Evolutionary conservation across 2,329 filamentous ascomycete genomes (phyloP).

Genomic region (Pestalotiopsis sp.): DNA sequence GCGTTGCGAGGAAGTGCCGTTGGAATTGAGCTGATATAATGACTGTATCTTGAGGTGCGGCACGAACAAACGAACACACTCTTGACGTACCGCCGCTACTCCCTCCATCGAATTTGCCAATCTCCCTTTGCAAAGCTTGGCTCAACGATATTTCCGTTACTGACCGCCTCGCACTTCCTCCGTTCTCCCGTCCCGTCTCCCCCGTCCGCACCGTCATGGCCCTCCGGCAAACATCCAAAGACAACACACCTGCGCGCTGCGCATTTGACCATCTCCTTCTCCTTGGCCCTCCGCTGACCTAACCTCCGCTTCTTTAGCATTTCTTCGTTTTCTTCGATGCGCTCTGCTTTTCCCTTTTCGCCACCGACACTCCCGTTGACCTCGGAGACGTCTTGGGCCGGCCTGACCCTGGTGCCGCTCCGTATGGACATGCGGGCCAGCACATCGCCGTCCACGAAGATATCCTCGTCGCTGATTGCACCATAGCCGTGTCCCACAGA

Average conservation of each 20-base stretch:
- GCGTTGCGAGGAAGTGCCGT: too few relatives aligned
- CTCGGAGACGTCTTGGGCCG: slow-evolving; percentile 43
- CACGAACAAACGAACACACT: too few relatives aligned
- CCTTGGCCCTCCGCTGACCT: slow-evolving; percentile 49
- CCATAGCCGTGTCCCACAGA: not conserved
- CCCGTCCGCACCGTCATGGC: not conserved
- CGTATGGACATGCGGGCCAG: slow-evolving; percentile 37
- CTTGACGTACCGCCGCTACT: slow-evolving; percentile 25
- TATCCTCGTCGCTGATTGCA: not conserved
- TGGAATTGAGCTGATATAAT: too few relatives aligned
- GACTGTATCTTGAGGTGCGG: too few relatives aligned
- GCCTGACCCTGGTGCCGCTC: slow-evolving; percentile 39
- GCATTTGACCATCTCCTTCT: slow-evolving; percentile 32
- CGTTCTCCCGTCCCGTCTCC: slow-evolving; percentile 21
- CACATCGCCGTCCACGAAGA: slow-evolving; percentile 19
- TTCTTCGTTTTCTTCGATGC: slow-evolving; percentile 53
- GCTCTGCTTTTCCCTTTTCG: slow-evolving; percentile 57
- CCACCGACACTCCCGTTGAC: slow-evolving; percentile 60
- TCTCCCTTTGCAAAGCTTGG: slow-evolving; percentile 64
- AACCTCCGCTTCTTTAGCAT: slow-evolving; percentile 51
- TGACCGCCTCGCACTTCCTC: slow-evolving; percentile 60
- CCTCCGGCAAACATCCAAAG: slow-evolving; percentile 48
- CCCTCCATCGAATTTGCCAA: slow-evolving; percentile 61
- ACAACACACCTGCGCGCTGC: slow-evolving; percentile 60
- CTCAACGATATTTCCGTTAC: slow-evolving; percentile 61